Evolutionary conservation across 1,139 yeast species (phyloP).

Genomic region (Blastobotrys buckinghamii): DNA sequence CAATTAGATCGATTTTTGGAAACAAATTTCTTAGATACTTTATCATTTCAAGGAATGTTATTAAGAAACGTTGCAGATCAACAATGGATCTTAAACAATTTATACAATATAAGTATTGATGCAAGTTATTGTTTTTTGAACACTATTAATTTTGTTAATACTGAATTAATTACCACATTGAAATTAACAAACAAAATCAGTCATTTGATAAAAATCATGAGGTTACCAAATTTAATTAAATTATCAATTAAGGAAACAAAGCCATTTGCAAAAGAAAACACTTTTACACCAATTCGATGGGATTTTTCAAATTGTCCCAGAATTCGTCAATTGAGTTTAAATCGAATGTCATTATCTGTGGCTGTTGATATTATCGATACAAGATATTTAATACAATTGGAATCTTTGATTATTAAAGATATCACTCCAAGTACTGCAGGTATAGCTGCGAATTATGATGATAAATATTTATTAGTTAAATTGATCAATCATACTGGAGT

Average conservation of each 20-base stretch:
- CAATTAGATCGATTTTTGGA: background rate
- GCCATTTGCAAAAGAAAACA: background rate
- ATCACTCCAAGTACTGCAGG: background rate
- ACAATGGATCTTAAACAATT: background rate
- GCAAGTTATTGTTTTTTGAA: background rate
- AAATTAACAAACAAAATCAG: background rate
- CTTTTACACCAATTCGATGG: background rate
- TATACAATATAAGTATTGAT: background rate
- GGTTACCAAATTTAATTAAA: background rate
- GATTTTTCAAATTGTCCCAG: background rate
- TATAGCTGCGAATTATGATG: background rate
- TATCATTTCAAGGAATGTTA: constrained; percentile 6
- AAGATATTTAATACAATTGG: background rate
- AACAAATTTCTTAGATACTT: background rate
- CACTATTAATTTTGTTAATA: background rate
- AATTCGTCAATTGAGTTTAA: background rate
- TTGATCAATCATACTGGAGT: background rate
- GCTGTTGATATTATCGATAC: background rate
- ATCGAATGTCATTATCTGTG: background rate
- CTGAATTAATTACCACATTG: background rate
- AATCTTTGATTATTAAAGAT: background rate
- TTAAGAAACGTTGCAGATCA: background rate
- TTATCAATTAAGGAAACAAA: constrained; percentile 1
- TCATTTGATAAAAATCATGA: background rate
- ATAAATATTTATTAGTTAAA: background rate